Conservation (phyloP, 192 early-diverging fungal genomes). For the Geosiphon pyriformis region DNA sequence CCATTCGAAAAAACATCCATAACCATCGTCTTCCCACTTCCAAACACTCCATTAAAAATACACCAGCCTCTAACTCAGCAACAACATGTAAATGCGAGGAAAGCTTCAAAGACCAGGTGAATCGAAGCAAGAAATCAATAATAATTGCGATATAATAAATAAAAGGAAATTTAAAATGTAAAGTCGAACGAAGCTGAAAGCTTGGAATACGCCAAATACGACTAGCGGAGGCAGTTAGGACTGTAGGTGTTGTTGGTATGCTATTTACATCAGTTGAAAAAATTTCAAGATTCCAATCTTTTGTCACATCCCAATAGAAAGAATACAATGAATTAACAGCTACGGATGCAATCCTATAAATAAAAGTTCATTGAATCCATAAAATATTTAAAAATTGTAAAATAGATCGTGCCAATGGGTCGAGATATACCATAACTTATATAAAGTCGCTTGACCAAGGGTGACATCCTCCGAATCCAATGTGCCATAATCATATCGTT, state of each 20-base stretch:
- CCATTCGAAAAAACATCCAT: slow-evolving; percentile 92
- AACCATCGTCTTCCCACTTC: slow-evolving; percentile 87
- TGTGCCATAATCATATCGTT: slow-evolving; percentile 30
- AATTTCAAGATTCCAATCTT: slow-evolving; percentile 79
- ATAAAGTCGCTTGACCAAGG: slow-evolving; percentile 25
- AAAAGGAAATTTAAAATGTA: slow-evolving; percentile 57
- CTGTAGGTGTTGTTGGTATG: too few species aligned
- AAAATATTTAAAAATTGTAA: neutral
- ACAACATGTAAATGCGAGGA: slow-evolving; percentile 52
- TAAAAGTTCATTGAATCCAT: neutral
- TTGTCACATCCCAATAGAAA: slow-evolving; percentile 91
- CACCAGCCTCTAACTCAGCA: slow-evolving; percentile 59
- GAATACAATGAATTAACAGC: slow-evolving; percentile 89
- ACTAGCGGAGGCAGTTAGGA: too few species aligned
- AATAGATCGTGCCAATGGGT: slow-evolving; percentile 17
- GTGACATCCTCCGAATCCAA: slow-evolving; percentile 22
- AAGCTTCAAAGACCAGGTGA: slow-evolving; percentile 81
- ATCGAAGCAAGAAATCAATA: slow-evolving; percentile 74
- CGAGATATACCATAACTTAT: slow-evolving; percentile 34
- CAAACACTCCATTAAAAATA: slow-evolving; percentile 71
- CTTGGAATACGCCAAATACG: slow-evolving; percentile 24
- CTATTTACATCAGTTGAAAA: too few species aligned
- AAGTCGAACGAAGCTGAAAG: slow-evolving; percentile 51
- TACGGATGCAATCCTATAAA: slow-evolving; percentile 51
- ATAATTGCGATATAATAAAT: slow-evolving; percentile 79